Conservation (phyloP, 805 yeast genomes). For the Saccharomycopsis fibuligera region DNA sequence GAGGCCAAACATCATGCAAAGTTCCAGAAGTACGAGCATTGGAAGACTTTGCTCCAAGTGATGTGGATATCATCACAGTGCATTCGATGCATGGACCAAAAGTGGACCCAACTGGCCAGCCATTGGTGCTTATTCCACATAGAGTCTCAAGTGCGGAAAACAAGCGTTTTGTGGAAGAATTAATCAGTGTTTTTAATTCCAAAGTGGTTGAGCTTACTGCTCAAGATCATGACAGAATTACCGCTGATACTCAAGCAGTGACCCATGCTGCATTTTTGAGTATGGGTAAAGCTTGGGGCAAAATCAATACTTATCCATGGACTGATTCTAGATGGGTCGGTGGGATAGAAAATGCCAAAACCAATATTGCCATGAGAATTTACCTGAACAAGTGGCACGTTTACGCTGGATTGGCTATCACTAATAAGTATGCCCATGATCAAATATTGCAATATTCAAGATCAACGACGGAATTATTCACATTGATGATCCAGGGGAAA, state of each 20-base stretch:
- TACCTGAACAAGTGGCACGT: constrained; percentile 97
- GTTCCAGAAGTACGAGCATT: constrained; percentile 85
- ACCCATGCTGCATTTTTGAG: constrained; percentile 96
- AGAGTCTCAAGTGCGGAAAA: constrained; percentile 47
- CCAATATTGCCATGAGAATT: constrained; percentile 85
- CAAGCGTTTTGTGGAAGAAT: constrained; percentile 51
- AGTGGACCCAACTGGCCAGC: constrained; percentile 86
- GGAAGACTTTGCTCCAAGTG: constrained; percentile 66
- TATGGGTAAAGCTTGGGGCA: constrained; percentile 96
- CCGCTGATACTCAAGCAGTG: constrained; percentile 98
- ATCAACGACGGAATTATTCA: constrained; percentile 75
- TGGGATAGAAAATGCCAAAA: constrained; percentile 92
- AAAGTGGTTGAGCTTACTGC: constrained; percentile 72
- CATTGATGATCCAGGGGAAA: constrained; percentile 71
- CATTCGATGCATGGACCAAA: constrained; percentile 95
- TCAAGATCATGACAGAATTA: constrained; percentile 86
- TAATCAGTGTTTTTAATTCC: constrained; percentile 71
- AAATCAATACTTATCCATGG: constrained; percentile 86
- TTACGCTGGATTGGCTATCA: constrained; percentile 93
- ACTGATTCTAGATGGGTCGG: constrained; percentile 74
- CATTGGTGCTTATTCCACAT: constrained; percentile 79
- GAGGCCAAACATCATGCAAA: constrained; percentile 98
- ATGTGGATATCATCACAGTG: constrained; percentile 75
- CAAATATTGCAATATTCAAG: constrained; percentile 87
- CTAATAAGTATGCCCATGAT: constrained; percentile 89